phyloP scores from a whole-genome alignment of 129 eudicot genomes.

The Lactuca saligna region DNA sequence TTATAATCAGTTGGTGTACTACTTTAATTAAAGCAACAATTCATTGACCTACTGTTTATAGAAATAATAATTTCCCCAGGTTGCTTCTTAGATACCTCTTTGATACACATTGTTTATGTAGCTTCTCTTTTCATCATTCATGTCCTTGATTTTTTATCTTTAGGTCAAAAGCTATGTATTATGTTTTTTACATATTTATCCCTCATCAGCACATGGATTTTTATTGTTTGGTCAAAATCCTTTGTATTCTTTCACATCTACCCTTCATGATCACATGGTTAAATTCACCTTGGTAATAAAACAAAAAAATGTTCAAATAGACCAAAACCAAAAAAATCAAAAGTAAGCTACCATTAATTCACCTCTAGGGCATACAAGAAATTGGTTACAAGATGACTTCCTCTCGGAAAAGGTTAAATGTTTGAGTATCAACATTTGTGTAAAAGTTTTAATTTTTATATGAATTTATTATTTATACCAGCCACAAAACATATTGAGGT shows the following conservation, averaged over 20 bases:
- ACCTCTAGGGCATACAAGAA: not conserved
- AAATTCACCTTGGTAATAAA: not conserved
- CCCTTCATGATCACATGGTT: not conserved
- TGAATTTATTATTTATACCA: too few species aligned
- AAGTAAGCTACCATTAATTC: too few species aligned
- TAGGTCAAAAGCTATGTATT: not conserved
- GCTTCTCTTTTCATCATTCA: not conserved
- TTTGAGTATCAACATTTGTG: too few species aligned
- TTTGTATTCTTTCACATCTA: not conserved
- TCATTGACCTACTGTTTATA: not conserved
- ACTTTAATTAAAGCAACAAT: not conserved
- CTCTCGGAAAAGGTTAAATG: not conserved
- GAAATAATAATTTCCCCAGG: not conserved
- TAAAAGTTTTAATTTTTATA: too few species aligned
- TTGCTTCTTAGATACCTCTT: not conserved
- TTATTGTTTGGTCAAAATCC: not conserved
- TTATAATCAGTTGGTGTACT: not conserved
- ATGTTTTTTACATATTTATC: not conserved
- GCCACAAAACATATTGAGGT: too few species aligned
- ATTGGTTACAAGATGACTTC: too few species aligned
- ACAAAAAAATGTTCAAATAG: not conserved
- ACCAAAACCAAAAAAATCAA: not conserved
- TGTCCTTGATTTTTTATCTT: not conserved
- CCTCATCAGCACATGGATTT: not conserved
- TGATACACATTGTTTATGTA: not conserved